Percentiles rank a stretch among this genome's conserved stretches.
Evolutionary conservation across 148 eudicot genomes (phyloP).

Genomic region (Nyssa sinensis): DNA sequence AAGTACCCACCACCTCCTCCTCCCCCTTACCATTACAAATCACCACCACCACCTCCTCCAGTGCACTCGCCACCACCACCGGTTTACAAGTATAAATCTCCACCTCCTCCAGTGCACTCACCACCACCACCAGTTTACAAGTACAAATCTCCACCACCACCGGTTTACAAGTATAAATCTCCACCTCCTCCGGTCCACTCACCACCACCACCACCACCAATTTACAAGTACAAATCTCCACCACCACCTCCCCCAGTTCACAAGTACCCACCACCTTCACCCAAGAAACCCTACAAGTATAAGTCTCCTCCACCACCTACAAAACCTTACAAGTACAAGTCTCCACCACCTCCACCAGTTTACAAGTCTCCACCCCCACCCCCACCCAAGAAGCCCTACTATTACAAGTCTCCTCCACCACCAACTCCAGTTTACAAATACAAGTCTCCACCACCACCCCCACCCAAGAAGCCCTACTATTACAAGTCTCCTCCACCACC

Average conservation of each 20-base stretch:
- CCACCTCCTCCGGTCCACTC: constrained; percentile 22
- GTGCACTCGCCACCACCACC: constrained; percentile 15
- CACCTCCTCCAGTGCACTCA: constrained; percentile 27
- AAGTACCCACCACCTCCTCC: constrained; percentile 28
- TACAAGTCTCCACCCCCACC: constrained; percentile 24
- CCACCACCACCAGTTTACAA: constrained; percentile 20
- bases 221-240: constrained; percentile 28
- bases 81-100: not conserved
- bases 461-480: not conserved
- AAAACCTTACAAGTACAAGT: constrained; percentile 12
- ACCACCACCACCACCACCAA: constrained; percentile 22
- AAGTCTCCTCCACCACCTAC: constrained; percentile 28
- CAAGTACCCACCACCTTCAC: constrained; percentile 23
- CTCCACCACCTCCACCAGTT: constrained; percentile 23
- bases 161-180: constrained; percentile 8
- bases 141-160: constrained; percentile 18
- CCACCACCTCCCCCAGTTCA: constrained; percentile 19
- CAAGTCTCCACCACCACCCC: constrained; percentile 20
- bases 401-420: constrained; percentile 12
- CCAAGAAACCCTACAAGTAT: not conserved
- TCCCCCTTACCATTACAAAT: constrained; percentile 26
- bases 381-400: not conserved
- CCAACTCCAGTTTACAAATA: constrained; percentile 25
- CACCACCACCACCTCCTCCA: constrained; percentile 27
- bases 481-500: constrained; percentile 28